Percentiles rank a stretch among this genome's conserved stretches.
These are phyloP conservation scores for Pythium sukuiense DNA, from an alignment of 352 stramenopile genomes.

Conservation along the genomic window DNA sequence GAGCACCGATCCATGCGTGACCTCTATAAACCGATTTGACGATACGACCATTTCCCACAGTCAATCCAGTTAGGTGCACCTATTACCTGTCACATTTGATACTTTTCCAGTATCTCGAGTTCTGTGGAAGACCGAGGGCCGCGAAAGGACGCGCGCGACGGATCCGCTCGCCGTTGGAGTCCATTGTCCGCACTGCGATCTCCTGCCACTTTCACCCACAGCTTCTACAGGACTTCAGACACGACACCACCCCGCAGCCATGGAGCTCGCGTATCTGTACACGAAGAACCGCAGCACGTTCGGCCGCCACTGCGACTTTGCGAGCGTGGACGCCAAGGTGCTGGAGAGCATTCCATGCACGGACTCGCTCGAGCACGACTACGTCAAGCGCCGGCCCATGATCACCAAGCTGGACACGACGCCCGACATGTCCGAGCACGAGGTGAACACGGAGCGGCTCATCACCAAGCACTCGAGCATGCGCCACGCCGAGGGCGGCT, in stretches of 20 bases:
- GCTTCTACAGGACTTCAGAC: too few relatives aligned
- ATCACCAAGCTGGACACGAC: constrained; percentile 88
- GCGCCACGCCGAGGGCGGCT: constrained; percentile 95
- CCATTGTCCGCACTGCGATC: background rate
- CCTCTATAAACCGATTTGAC: constrained; percentile 2
- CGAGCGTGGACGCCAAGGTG: constrained; percentile 87
- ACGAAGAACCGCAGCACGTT: constrained; percentile 93
- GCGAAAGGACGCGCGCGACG: constrained; percentile 19
- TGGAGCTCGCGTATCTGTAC: constrained; percentile 91
- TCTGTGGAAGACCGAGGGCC: background rate
- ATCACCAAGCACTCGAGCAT: constrained; percentile 94
- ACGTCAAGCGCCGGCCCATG: constrained; percentile 87
- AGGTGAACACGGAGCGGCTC: constrained; percentile 94
- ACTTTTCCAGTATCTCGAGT: background rate
- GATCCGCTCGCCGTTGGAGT: background rate
- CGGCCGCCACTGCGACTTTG: constrained; percentile 92
- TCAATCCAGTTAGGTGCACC: too few relatives aligned
- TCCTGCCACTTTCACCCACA: background rate
- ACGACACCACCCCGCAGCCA: constrained; percentile 22
- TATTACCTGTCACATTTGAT: background rate
- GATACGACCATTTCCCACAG: too few relatives aligned
- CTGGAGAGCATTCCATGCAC: constrained; percentile 89
- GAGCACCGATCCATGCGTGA: too few relatives aligned
- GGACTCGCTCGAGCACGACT: constrained; percentile 88
- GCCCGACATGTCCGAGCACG: constrained; percentile 90